Evolutionary conservation across 441 rosid species (phyloP), one percentile per base, ranked within the genome.

Genomic region (Hura crepitans): DNA sequence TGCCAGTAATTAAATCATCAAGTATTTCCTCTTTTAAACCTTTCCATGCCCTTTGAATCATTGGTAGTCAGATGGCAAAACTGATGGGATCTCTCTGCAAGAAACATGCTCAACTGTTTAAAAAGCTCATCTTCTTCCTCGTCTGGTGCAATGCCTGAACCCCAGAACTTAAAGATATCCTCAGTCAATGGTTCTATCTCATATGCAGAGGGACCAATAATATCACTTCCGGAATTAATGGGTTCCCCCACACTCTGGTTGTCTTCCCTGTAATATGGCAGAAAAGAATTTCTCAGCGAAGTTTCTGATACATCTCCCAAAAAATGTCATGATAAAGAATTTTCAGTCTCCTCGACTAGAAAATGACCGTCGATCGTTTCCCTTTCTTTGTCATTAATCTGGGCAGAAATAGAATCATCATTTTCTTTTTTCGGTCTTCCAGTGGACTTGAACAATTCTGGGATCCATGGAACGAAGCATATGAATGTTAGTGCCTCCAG

Each of bases 91-190:
- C 78, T 70, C 45, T 72, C 86, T 28, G 79, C 63, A 12, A 87
- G 72, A 9, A 88, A 89, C 69, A 81, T 83, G 61, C 80, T 81
- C 73, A 86, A 69, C 69, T 83, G 90, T 64, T 78, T 75, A 39
- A 65, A 57, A 33, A 90, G 71, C 80, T 79, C 89, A 71, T 80
- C 86, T 62, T 74, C 85, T 69, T 84, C 86, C 11, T 74, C 85
- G 68, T 84, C 86, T 12, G 58, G 72, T 4, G 75, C 83, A 63
- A 84, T 74, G 59, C 74, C 75, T 70, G 87, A 75, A 77, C 87
- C 93, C 95, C 97, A 91, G 49, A 91, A 84, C 82, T 69, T 85
- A 73, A 89, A 89, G 30, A 89, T 85, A 70, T 89, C 91, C 65
- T 70, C 65, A 0, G 79, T 73, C 14, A 79, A 43, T 17, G 74